Percentiles rank a stretch among this genome's conserved stretches.
These are phyloP conservation scores for Geotrichum histeridarum DNA, from an alignment of 1,139 yeast species.

Conservation along the genomic window DNA sequence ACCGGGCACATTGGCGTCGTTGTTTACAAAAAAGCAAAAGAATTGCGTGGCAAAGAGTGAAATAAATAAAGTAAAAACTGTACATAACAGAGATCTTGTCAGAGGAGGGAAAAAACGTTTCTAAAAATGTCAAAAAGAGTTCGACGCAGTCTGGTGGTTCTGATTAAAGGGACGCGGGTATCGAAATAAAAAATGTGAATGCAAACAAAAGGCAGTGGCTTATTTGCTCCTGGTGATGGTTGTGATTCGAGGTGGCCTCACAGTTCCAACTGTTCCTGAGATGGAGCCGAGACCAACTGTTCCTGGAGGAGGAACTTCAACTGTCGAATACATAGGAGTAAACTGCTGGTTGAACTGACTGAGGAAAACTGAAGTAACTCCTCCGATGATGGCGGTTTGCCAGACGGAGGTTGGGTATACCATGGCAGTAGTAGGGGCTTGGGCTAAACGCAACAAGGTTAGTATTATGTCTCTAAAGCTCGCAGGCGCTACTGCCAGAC, in stretches of 20 bases:
- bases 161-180: background rate
- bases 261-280: constrained; percentile 53
- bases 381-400: constrained; percentile 23
- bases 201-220: background rate
- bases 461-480: no score
- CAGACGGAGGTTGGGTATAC: constrained; percentile 26
- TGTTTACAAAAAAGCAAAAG: background rate
- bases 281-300: constrained; percentile 54
- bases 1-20: background rate
- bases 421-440: background rate
- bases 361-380: constrained; percentile 22
- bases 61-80: background rate
- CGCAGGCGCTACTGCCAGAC: no score
- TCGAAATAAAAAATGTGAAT: background rate
- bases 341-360: constrained; percentile 48
- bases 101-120: background rate
- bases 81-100: background rate
- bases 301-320: constrained; percentile 46
- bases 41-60: background rate
- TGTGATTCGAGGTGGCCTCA: constrained; percentile 26
- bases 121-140: background rate
- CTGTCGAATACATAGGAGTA: constrained; percentile 37
- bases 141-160: background rate
- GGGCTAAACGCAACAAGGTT: no score
- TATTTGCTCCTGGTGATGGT: constrained; percentile 18